phyloP scores from a whole-genome alignment of 169 alveolate species.

The Perkinsus olseni region DNA sequence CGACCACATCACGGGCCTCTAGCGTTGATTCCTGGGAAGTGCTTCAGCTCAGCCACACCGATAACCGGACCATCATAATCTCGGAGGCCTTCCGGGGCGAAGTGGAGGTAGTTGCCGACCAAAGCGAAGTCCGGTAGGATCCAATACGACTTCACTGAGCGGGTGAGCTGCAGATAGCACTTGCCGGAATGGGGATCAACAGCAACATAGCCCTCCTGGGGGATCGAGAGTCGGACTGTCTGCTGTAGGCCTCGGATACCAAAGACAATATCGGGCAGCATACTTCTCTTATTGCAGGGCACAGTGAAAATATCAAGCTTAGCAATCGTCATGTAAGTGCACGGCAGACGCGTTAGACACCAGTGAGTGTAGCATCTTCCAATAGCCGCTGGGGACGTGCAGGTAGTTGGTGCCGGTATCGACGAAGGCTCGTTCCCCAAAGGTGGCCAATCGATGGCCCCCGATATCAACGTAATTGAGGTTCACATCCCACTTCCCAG shows the following conservation, averaged over 20 bases:
- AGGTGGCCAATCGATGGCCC: background rate
- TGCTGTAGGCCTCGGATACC: background rate
- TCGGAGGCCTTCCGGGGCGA: background rate
- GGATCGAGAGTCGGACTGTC: background rate
- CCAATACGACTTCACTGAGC: background rate
- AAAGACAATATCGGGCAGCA: background rate
- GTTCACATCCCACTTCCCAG: background rate
- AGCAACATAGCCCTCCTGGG: background rate
- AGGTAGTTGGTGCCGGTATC: background rate
- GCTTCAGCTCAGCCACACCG: background rate
- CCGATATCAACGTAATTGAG: background rate
- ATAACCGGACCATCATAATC: background rate
- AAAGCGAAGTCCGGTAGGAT: background rate
- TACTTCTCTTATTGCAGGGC: background rate
- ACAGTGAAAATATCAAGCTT: background rate
- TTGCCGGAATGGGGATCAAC: background rate
- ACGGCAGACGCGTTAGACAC: background rate
- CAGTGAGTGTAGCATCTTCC: background rate
- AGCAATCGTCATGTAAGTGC: background rate
- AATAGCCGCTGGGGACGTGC: background rate
- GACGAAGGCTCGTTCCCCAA: background rate
- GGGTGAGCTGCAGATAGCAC: background rate
- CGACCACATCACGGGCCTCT: too few species aligned
- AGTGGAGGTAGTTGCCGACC: background rate
- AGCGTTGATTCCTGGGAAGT: too few species aligned